Evolutionary conservation across 2,329 filamentous ascomycete species (phyloP), one percentile per base, ranked within the genome.

Genomic region (Xylaria sp.): DNA sequence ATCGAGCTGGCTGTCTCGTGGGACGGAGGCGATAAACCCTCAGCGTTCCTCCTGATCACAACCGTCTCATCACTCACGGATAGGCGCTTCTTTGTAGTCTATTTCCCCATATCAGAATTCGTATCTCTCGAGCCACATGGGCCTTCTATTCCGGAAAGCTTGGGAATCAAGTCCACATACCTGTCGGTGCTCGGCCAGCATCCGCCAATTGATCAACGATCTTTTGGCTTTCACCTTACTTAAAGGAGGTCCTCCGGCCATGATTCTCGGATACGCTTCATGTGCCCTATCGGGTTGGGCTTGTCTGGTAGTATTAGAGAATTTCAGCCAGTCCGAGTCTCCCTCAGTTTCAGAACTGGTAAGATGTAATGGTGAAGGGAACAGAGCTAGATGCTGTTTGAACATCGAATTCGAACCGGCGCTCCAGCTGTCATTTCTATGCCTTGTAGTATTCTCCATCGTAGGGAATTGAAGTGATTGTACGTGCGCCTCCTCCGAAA

Each of bases 401-500:
- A 60, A 39, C 23, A 30, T 30, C 23, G 23, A 30, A 2, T 58
- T 50, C 5, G 57, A 56, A 16, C 52, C 52, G 2, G 46, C 63
- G 18, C 58, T 59, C 7, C 58, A 55, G 52, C 56, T 66, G 19
- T 30, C 23, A 30, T 54, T 55, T n/a, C 10, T 54, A 5, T 30
- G 23, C 23, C 50, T 63, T 13, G 56, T 16, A 1, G 18, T 19
- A 16, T 52, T 39, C 5, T 63, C 63, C 23, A 68, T 68, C 55
- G 57, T 58, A 1, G 66, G 58, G 10, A 64, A 64, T 39, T 66
- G 61, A 4, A 66, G 62, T n/a, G 65, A 66, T 10, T 64, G 65
- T 8, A 65, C 63, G 30, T 67, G 64, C 8, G 65, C 53, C 44
- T 70, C 66, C 23, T 70, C 68, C 4, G 62, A 63, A 19, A 65